A percentile compares a stretch with the other conserved stretches of the same genome.
Evolutionary conservation across 169 alveolate genomes (phyloP).

Genomic region (Sarcocystis neurona): DNA sequence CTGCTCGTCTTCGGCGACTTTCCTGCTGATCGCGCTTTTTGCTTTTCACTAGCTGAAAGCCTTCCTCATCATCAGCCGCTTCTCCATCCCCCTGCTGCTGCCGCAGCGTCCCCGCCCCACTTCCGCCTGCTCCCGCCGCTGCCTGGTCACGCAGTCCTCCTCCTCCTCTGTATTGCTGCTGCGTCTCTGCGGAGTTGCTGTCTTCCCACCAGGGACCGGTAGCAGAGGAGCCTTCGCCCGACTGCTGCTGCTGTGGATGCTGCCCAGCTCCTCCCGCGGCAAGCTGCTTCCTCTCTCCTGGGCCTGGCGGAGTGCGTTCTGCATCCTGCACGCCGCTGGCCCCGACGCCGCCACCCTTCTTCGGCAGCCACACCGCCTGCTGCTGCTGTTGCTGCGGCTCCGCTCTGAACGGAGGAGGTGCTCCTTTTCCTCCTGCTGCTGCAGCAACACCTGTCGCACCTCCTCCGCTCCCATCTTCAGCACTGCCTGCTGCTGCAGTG

Average conservation of each 20-base stretch:
- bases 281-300: not conserved
- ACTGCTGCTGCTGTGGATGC: not conserved
- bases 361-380: not conserved
- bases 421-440: conserved; percentile 25
- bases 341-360: not conserved
- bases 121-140: not conserved
- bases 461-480: conserved; percentile 9
- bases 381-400: too few species aligned
- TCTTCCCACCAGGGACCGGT: not conserved
- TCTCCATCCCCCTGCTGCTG: not conserved
- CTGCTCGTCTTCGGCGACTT: conserved; percentile 11
- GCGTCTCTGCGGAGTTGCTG: not conserved
- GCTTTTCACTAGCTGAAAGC: conserved; percentile 48
- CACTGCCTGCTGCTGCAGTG: conserved; percentile 16
- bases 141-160: not conserved
- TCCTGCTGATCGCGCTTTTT: conserved; percentile 58
- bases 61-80: conserved; percentile 53
- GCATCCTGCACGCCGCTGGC: not conserved
- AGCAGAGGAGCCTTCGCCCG: not conserved
- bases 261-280: not conserved
- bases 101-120: not conserved
- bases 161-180: not conserved
- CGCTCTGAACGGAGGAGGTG: too few species aligned
- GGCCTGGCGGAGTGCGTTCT: not conserved
- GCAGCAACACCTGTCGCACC: not conserved